phyloP scores from a whole-genome alignment of 2,329 filamentous ascomycete species.

The Xylariaceae sp. region DNA sequence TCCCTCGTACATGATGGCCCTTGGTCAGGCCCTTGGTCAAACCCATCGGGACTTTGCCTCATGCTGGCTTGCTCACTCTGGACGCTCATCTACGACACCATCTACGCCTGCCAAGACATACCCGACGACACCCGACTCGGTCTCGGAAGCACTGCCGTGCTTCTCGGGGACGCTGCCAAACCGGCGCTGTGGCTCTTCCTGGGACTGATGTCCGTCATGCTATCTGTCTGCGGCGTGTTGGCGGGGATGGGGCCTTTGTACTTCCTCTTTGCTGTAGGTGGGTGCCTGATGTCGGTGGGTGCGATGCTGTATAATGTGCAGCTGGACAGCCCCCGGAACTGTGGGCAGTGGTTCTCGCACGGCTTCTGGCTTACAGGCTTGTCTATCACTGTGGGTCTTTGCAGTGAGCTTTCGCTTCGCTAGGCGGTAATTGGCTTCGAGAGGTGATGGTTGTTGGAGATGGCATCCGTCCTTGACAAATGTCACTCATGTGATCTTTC shows the following conservation, averaged over 20 bases:
- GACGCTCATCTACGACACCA: conserved; percentile 31
- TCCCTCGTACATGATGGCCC: no score
- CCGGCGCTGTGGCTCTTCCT: conserved; percentile 18
- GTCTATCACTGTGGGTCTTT: conserved; percentile 22
- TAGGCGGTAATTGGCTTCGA: no score
- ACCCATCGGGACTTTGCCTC: conserved; percentile 20
- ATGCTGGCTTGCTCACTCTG: conserved; percentile 27
- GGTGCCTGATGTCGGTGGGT: conserved; percentile 20
- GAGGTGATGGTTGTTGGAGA: no score
- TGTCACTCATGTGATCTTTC: no score
- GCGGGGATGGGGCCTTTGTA: conserved; percentile 15
- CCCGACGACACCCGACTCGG: conserved; percentile 29
- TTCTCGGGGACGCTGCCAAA: conserved; percentile 23
- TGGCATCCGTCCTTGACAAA: no score
- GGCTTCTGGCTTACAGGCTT: conserved; percentile 28
- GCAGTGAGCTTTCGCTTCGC: no score
- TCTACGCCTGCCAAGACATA: conserved; percentile 33
- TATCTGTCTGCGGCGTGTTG: conserved; percentile 14
- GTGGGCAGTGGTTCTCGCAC: conserved; percentile 29
- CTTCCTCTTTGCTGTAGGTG: conserved; percentile 19
- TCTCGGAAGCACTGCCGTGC: conserved; percentile 30
- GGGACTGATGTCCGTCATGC: conserved; percentile 17
- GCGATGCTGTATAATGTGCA: conserved; percentile 25
- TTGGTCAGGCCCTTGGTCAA: conserved; percentile 17
- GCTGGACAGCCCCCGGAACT: conserved; percentile 23